Conservation (phyloP, 345 rosid species). For the Geranium rotundifolium region DNA sequence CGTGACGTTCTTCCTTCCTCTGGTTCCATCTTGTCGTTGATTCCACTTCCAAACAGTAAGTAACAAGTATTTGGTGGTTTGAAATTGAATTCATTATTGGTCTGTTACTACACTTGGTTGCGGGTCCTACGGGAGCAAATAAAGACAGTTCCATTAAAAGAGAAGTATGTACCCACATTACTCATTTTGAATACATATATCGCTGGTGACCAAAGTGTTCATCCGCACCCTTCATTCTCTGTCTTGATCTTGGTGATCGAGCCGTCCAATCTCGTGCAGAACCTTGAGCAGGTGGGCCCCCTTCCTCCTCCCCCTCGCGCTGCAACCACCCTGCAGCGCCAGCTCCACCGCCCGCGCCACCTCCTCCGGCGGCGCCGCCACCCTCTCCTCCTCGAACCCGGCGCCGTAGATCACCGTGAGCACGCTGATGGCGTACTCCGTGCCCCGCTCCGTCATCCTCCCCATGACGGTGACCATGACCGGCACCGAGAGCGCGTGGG, state of each 20-base stretch:
- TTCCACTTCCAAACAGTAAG: too few relatives aligned
- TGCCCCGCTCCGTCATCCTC: conserved; percentile 61
- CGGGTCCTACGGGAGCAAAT: too few relatives aligned
- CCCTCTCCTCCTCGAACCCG: conserved; percentile 12
- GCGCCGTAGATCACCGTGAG: conserved; percentile 48
- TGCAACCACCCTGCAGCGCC: conserved; percentile 73
- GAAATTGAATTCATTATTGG: too few relatives aligned
- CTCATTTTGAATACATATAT: too few relatives aligned
- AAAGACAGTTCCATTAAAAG: too few relatives aligned
- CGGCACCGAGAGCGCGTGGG: conserved; percentile 78
- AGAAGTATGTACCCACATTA: too few relatives aligned
- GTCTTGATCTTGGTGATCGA: conserved; percentile 31
- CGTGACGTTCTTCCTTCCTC: too few relatives aligned
- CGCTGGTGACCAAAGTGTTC: too few relatives aligned
- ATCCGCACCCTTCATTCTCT: conserved; percentile 29
- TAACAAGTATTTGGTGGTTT: too few relatives aligned
- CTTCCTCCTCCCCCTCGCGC: conserved; percentile 63
- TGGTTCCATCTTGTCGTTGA: too few relatives aligned
- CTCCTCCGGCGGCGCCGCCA: conserved; percentile 66
- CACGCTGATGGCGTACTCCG: conserved; percentile 75
- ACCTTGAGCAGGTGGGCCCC: conserved; percentile 70
- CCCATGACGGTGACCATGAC: conserved; percentile 93
- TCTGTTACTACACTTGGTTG: too few relatives aligned
- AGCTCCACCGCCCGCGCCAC: conserved; percentile 76
- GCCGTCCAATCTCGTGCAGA: conserved; percentile 51